Evolutionary conservation across 345 rosid genomes (phyloP), one percentile per base, ranked within the genome.

Genomic region (Brassica incana): DNA sequence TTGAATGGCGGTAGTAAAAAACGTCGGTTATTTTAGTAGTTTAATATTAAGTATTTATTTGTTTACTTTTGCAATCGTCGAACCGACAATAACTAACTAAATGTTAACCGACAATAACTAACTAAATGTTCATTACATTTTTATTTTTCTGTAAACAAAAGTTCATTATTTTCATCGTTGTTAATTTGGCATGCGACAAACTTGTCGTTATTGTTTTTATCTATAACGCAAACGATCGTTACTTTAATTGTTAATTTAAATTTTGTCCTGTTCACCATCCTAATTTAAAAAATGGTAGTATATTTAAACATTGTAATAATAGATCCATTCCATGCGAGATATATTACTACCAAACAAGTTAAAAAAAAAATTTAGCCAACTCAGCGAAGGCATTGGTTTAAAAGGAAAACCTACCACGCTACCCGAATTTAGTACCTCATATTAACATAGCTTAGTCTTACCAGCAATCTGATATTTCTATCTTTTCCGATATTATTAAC

Each of bases 341-440:
- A 75, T 66, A 11, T 66, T 7, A 20, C 2, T 23, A 66, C 4
- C 72, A 52, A 23, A 5, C 20, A 50, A 52, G 50, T 66, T 16
- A 65, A 75, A 67, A 27, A 32, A 5, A 58, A 58, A 67, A 20
- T 67, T 63, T 67, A 14, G 59, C 58, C 66, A 67, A 18, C 66
- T 30, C 43, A 66, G 65, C 65, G 4, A 75, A 67, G 72, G 40
- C 43, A 56, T 56, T 5, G 38, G 56, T 66, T 23, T 54, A 32
- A 65, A 67, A 25, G 67, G 18, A 67, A 56, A 16, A 56, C 58
- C 20, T 23, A 52, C 14, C 54, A 65, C 38, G 25, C 8, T 14
- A 20, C 18, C 29, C 65, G 16, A 75, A 66, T 75, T 66, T 66
- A 23, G 2, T 8, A 20, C 54, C 72, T 54, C 58, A 48, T 10